A percentile compares a stretch with the other conserved stretches of the same genome.
These are phyloP conservation scores for Talaromyces trachyspermus DNA, from an alignment of 495 filamentous ascomycete genomes.

Conservation along the genomic window DNA sequence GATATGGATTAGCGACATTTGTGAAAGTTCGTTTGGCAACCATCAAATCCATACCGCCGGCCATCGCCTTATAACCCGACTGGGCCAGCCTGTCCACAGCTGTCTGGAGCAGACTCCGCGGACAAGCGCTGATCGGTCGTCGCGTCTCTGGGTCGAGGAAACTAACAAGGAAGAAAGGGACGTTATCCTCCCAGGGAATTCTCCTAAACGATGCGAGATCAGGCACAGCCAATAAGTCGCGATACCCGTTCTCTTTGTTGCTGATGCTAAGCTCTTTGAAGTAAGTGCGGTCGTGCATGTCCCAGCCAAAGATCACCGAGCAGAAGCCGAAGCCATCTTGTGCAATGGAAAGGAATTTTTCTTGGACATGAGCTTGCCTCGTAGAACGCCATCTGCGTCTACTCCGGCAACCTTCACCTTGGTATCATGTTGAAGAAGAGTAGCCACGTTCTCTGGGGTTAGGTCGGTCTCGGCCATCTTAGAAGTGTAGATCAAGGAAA, in stretches of 20 bases:
- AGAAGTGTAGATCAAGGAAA: too few relatives aligned
- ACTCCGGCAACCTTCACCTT: constrained; percentile 88
- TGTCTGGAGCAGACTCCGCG: constrained; percentile 64
- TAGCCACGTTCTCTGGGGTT: constrained; percentile 52
- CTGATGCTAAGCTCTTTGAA: constrained; percentile 71
- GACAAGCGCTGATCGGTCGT: constrained; percentile 68
- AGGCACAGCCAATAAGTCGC: constrained; percentile 77
- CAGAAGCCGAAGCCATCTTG: constrained; percentile 91
- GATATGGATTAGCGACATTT: too few relatives aligned
- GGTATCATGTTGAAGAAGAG: constrained; percentile 64
- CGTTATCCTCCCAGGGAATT: constrained; percentile 90
- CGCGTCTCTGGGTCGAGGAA: constrained; percentile 55
- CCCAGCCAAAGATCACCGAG: constrained; percentile 94
- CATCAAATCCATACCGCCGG: constrained; percentile 59
- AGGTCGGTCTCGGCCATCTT: constrained; percentile 23
- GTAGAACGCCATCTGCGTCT: constrained; percentile 84
- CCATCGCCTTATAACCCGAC: constrained; percentile 74
- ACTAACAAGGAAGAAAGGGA: constrained; percentile 88
- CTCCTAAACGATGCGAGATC: constrained; percentile 77
- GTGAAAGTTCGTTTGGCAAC: constrained; percentile 14
- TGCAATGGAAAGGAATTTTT: constrained; percentile 89
- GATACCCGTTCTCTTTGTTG: constrained; percentile 86
- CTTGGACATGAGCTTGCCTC: constrained; percentile 93
- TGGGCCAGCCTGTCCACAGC: constrained; percentile 57
- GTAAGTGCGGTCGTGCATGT: constrained; percentile 94